Evolutionary conservation across 2,329 filamentous ascomycete genomes (phyloP).

Genomic region (Botrytis squamosa): DNA sequence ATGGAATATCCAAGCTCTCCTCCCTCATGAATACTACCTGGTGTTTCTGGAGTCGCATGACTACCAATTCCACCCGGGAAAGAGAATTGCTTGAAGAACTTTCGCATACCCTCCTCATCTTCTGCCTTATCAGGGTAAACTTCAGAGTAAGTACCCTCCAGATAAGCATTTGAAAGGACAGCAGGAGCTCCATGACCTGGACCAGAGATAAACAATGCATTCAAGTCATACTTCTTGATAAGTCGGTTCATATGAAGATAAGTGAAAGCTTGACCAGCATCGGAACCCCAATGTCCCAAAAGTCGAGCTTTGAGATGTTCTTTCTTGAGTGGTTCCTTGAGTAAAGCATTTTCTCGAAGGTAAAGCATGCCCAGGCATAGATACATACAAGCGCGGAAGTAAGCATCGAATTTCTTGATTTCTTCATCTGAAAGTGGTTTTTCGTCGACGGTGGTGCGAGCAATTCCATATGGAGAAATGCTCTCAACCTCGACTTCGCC

Average conservation of each 20-base stretch:
- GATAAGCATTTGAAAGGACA: conserved; percentile 71
- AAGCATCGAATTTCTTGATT: conserved; percentile 66
- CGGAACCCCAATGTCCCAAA: conserved; percentile 76
- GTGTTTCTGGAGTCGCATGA: conserved; percentile 76
- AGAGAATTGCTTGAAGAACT: conserved; percentile 81
- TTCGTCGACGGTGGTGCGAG: conserved; percentile 62
- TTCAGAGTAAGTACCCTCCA: conserved; percentile 75
- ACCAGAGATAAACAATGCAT: conserved; percentile 71
- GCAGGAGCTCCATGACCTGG: conserved; percentile 77
- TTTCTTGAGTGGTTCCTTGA: conserved; percentile 64
- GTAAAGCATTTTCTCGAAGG: conserved; percentile 69
- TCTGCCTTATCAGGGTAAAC: conserved; percentile 73
- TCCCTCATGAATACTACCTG: conserved; percentile 74
- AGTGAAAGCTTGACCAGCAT: conserved; percentile 77
- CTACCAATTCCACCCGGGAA: conserved; percentile 78
- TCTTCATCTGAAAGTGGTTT: conserved; percentile 64
- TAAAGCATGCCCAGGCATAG: conserved; percentile 80
- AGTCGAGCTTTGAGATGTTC: conserved; percentile 71
- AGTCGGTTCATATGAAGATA: conserved; percentile 81
- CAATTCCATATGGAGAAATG: conserved; percentile 63
- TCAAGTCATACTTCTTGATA: conserved; percentile 75
- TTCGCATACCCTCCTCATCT: conserved; percentile 65
- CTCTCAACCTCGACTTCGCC: conserved; percentile 47
- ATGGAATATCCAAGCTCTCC: conserved; percentile 81
- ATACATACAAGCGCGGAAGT: conserved; percentile 73